Evolutionary conservation across 495 filamentous ascomycete genomes (phyloP).

Genomic region (Hyphodiscus hymeniophilus): DNA sequence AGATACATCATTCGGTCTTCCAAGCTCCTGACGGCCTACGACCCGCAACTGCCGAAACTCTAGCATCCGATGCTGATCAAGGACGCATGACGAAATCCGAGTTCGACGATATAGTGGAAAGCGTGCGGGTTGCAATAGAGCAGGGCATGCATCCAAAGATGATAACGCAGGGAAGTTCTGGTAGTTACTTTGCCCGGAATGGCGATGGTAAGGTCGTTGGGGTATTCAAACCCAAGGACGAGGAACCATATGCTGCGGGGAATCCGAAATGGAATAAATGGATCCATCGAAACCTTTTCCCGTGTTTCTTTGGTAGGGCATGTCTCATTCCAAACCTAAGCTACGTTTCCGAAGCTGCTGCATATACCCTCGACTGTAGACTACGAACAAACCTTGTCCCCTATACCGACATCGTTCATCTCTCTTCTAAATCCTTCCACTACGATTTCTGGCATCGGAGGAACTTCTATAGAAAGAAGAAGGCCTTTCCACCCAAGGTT

Average conservation of each 20-base stretch:
- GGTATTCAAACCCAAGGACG: conserved; percentile 98
- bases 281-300: conserved; percentile 90
- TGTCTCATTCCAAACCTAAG: conserved; percentile 98
- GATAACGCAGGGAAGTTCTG: conserved; percentile 94
- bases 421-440: conserved; percentile 95
- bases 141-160: conserved; percentile 88
- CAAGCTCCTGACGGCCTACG: conserved; percentile 79
- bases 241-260: conserved; percentile 89
- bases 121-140: conserved; percentile 81
- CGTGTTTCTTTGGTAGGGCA: conserved; percentile 91
- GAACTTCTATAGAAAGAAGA: conserved; percentile 78
- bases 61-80: conserved; percentile 42
- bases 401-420: conserved; percentile 87
- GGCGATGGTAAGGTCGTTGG: conserved; percentile 87
- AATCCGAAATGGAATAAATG: conserved; percentile 97
- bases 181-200: conserved; percentile 95
- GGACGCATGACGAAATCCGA: conserved; percentile 61
- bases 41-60: conserved; percentile 65
- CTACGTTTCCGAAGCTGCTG: conserved; percentile 96
- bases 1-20: conserved; percentile 97
- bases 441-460: conserved; percentile 96
- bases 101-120: conserved; percentile 86
- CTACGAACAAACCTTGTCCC: conserved; percentile 88
- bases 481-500: conserved; percentile 80
- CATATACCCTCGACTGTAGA: conserved; percentile 87